Evolutionary conservation across 169 alveolate species (phyloP), one percentile per base, ranked within the genome.

Genomic region (Eimeria zaria): DNA sequence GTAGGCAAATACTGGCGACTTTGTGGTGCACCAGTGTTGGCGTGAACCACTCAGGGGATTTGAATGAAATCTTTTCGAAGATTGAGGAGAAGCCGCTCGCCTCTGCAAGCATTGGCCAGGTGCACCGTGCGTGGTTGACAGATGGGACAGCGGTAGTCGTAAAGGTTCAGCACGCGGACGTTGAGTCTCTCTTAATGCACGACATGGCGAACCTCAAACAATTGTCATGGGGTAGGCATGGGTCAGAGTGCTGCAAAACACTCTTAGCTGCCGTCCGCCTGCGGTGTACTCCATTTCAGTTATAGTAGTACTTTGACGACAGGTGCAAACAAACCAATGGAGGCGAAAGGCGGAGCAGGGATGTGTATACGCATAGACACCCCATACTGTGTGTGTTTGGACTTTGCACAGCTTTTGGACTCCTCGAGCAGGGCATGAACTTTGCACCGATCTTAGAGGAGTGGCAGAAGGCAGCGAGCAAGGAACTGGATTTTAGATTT

Each of bases 391-490:
- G 62, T 53, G 12, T 16, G 36, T 30, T 24, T 41, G 30, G 30
- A 11, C 24, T 39, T n/a, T 48, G 44, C 67, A 67, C 97, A 98
- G 98, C 99, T 24, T 98, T 98, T 96, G 98, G 97, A 53, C 64
- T 97, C 85, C 83, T 97, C 88, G 98, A 98, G 95, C 95, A 96
- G 22, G 99, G 97, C 44, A 62, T 94, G 91, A 89, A 93, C 96
- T 93, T 96, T 16, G 96, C 96, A 39, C 88, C 97, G 41, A 97
- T 97, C 41, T 89, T 98, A 62, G 99, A 98, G 41, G 99, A 98
- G 74, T 98, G 99, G 99, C 98, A 98, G 93, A 96, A 97, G 73
- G 97, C 97, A 44, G 99, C 99, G 41, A 89, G 97, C 92, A 95
- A 97, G 84, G 99, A 98, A 81, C 97, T 98, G 58, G 99, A 98